Conservation (phyloP, 2,329 filamentous ascomycete genomes). For the Ilyonectria mors-panacis region DNA sequence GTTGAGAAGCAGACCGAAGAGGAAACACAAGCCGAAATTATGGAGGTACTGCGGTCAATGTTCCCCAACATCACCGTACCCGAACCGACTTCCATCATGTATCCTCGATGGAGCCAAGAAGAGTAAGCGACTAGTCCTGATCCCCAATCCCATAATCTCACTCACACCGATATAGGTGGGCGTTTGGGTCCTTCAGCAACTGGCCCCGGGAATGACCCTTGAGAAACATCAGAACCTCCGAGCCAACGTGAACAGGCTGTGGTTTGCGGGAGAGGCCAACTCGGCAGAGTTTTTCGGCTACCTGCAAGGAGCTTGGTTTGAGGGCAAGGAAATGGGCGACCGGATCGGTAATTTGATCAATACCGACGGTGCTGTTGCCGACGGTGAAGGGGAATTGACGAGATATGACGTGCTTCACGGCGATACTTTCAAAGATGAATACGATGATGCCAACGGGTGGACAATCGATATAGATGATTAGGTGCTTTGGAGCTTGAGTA, state of each 20-base stretch:
- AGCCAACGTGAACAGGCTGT: slow-evolving; percentile 73
- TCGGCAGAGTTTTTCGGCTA: slow-evolving; percentile 76
- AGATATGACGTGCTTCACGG: slow-evolving; percentile 53
- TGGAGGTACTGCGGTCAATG: slow-evolving; percentile 73
- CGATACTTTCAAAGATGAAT: slow-evolving; percentile 40
- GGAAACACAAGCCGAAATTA: slow-evolving; percentile 68
- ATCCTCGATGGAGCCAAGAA: slow-evolving; percentile 58
- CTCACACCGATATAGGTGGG: slow-evolving; percentile 51
- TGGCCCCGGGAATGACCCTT: slow-evolving; percentile 76
- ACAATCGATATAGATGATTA: slow-evolving; percentile 3
- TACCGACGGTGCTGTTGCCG: slow-evolving; percentile 34
- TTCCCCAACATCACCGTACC: slow-evolving; percentile 71
- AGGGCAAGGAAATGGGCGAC: slow-evolving; percentile 66
- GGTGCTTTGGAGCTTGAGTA: neutral
- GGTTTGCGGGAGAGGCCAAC: slow-evolving; percentile 77
- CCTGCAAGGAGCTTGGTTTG: slow-evolving; percentile 73
- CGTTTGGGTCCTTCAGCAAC: slow-evolving; percentile 76
- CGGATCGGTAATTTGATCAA: slow-evolving; percentile 54
- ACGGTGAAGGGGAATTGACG: slow-evolving; percentile 40
- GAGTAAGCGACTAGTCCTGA: slow-evolving; percentile 36
- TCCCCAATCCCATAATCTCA: neutral
- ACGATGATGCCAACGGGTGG: slow-evolving; percentile 31
- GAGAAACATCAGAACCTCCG: slow-evolving; percentile 78
- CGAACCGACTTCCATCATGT: slow-evolving; percentile 72
- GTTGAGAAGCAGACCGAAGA: slow-evolving; percentile 73